Evolutionary conservation across 768 basidiomycete species (phyloP), one percentile per base, ranked within the genome.

Genomic region (Arthromyces matolae): DNA sequence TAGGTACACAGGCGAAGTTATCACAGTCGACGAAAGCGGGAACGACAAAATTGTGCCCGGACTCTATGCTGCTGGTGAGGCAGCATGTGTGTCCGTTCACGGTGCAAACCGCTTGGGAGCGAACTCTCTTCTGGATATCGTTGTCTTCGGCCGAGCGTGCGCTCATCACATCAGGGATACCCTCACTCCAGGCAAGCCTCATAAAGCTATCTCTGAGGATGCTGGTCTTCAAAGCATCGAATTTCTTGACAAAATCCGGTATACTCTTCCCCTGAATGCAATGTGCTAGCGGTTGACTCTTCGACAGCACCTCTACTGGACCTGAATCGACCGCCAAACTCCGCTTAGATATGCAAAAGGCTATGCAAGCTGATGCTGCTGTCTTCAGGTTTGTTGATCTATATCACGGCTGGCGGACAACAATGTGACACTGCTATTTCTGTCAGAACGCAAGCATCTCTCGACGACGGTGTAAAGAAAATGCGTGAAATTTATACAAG

Each of bases 41-140:
- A 87, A 96, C 25, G 96, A 99, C 69, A 79, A 89, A 67, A 71
- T 94, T 49, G 96, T 99, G 24, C 93, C 94, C 45, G 96, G 96
- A 56, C 76, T 99, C 3, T 99, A 98, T 69, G 96, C 96, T 50
- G 96, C 96, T 51, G 96, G 96, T 58, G 96, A 99, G 71, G 96
- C 95, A 45, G 96, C 96, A 6, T 97, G 92, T 58, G 96, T 98
- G 25, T 99, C 96, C 16, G 96, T 99, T 16, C 96, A 99, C 60
- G 96, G 96, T 54, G 96, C 96, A 55, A 99, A 99, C 76, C 93
- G 96, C 69, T 87, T 99, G 45, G 96, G 96, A 60, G 96, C 96
- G 64, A 99, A 99, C 79, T 99, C 96, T 18, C 84, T 99, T 22
- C 76, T 99, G 57, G 96, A 98, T 67, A 96, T 98, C 57, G 96